phyloP scores from a whole-genome alignment of 306 rosid species.

The Vigna angularis region DNA sequence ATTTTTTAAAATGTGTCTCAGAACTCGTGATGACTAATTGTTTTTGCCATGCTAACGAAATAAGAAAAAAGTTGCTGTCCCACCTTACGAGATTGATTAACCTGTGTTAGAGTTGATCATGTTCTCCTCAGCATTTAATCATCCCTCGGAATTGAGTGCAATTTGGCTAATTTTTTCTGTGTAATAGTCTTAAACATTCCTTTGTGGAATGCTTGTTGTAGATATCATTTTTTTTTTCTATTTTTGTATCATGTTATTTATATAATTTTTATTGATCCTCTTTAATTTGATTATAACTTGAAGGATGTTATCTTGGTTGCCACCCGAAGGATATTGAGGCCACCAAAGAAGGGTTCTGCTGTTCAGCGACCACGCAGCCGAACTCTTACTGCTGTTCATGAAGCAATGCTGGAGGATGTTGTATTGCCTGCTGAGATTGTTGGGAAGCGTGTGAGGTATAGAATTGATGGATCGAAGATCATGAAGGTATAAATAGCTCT shows the following conservation, averaged over 20 bases:
- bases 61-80: no score
- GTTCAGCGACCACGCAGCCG: constrained; percentile 84
- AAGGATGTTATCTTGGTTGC: constrained; percentile 91
- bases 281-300: neutral
- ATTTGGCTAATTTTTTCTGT: neutral
- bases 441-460: constrained; percentile 82
- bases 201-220: neutral
- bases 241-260: no score
- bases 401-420: constrained; percentile 84
- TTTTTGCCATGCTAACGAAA: neutral
- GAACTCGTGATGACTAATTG: no score
- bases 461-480: constrained; percentile 84
- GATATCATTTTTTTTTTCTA: neutral
- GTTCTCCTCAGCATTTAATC: neutral
- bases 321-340: constrained; percentile 88
- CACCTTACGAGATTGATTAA: neutral
- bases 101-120: neutral
- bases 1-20: neutral
- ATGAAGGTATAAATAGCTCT: constrained; percentile 65
- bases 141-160: neutral
- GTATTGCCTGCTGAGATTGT: constrained; percentile 92
- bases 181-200: neutral
- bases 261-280: neutral
- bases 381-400: constrained; percentile 90
- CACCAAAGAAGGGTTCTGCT: constrained; percentile 93